A percentile compares a stretch with the other conserved stretches of the same genome.
Conservation (phyloP, 345 rosid genomes). For the Corchorus olitorius region DNA sequence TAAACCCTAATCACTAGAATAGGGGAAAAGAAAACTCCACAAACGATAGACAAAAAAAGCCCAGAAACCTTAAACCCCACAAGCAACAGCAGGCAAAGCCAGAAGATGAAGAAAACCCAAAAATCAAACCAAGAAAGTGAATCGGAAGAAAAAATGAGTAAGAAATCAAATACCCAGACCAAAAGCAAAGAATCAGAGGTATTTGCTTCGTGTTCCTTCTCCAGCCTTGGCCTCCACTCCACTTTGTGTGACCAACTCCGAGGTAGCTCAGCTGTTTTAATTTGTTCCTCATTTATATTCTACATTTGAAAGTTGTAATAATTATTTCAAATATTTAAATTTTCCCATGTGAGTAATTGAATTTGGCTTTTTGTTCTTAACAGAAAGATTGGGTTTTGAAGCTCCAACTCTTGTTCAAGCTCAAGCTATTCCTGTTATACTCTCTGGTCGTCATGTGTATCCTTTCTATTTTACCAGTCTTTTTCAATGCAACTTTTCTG, state of each 20-base stretch:
- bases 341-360: neutral
- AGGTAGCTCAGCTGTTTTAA: conserved; percentile 35
- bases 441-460: conserved; percentile 94
- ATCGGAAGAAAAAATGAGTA: neutral
- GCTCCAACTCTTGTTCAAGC: conserved; percentile 89
- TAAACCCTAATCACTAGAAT: no score
- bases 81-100: neutral
- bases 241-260: conserved; percentile 56
- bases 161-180: conserved; percentile 8
- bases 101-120: conserved; percentile 12
- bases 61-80: neutral
- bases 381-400: conserved; percentile 87
- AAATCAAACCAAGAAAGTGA: conserved; percentile 6
- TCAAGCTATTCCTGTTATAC: conserved; percentile 88
- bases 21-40: no score
- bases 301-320: neutral
- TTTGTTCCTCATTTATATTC: conserved; percentile 3
- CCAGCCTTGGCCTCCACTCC: conserved; percentile 67
- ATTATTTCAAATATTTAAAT: neutral
- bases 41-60: neutral
- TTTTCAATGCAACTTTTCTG: neutral
- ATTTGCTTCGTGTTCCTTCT: conserved; percentile 71
- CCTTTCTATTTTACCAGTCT: conserved; percentile 28
- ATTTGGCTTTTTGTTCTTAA: neutral
- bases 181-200: conserved; percentile 29